Evolutionary conservation across 495 filamentous ascomycete species (phyloP).

Genomic region (Penicillium antarcticum): DNA sequence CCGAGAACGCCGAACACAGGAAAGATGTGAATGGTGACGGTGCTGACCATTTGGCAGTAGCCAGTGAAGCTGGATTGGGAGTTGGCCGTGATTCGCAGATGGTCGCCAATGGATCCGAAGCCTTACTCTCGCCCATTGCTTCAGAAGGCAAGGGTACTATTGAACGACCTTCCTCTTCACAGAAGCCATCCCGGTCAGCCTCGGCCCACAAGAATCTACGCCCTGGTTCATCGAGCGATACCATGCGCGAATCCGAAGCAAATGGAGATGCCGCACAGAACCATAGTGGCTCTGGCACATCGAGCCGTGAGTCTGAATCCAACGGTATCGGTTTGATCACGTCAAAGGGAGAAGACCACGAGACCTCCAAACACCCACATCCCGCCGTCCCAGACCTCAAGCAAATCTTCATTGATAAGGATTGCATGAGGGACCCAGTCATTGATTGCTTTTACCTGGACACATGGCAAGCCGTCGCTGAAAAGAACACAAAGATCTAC

Average conservation of each 20-base stretch:
- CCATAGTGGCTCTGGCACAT: constrained; percentile 26
- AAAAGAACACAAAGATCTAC: constrained; percentile 92
- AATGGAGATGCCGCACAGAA: constrained; percentile 13
- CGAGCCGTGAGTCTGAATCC: constrained; percentile 75
- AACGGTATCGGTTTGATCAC: constrained; percentile 48
- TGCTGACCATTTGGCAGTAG: constrained; percentile 61
- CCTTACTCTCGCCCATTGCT: constrained; percentile 57
- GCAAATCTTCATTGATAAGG: constrained; percentile 57
- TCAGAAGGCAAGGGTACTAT: constrained; percentile 60
- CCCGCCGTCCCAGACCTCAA: constrained; percentile 65
- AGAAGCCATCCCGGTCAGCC: constrained; percentile 14
- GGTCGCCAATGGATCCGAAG: constrained; percentile 56
- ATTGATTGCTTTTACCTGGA: constrained; percentile 80
- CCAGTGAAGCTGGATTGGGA: constrained; percentile 51
- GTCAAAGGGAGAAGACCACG: constrained; percentile 39
- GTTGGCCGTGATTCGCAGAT: constrained; percentile 67
- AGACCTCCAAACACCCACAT: constrained; percentile 42
- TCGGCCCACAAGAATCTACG: constrained; percentile 31
- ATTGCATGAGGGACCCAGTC: constrained; percentile 81
- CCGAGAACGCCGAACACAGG: constrained; percentile 60
- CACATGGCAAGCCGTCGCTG: constrained; percentile 81
- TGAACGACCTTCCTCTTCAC: constrained; percentile 41
- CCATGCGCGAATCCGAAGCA: constrained; percentile 28
- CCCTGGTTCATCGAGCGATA: constrained; percentile 48
- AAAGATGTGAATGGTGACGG: constrained; percentile 78